A percentile compares a stretch with the other conserved stretches of the same genome.
Evolutionary conservation across 1,139 yeast genomes (phyloP).

Genomic region (Candida sojae): DNA sequence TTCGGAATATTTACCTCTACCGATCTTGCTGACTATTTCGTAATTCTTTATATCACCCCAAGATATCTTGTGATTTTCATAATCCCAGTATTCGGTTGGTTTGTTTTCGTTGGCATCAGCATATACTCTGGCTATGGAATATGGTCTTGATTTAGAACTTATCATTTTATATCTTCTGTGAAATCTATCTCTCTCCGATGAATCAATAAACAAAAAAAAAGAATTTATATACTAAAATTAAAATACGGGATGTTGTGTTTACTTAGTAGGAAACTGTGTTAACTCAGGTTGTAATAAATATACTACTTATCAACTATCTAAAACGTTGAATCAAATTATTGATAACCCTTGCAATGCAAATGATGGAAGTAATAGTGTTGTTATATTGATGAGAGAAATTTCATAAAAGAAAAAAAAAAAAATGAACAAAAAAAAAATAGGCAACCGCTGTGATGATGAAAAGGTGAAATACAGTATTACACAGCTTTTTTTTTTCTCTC

Average conservation of each 20-base stretch:
- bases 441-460: no score
- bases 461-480: no score
- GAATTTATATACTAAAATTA: no score
- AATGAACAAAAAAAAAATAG: no score
- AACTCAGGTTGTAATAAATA: not conserved
- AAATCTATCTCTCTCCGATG: not conserved
- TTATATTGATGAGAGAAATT: not conserved
- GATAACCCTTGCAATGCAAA: not conserved
- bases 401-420: not conserved
- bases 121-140: conserved; percentile 84
- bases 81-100: conserved; percentile 93
- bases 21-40: conserved; percentile 89
- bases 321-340: not conserved
- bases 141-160: conserved; percentile 35
- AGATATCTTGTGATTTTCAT: conserved; percentile 67
- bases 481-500: no score
- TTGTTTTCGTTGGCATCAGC: conserved; percentile 79
- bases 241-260: no score
- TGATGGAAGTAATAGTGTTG: not conserved
- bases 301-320: not conserved
- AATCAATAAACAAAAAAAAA: no score
- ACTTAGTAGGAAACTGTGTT: no score
- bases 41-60: conserved; percentile 80
- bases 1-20: conserved; percentile 96
- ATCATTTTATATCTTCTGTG: conserved; percentile 14